Conservation (phyloP, 306 rosid genomes). For the Mimosa pudica region DNA sequence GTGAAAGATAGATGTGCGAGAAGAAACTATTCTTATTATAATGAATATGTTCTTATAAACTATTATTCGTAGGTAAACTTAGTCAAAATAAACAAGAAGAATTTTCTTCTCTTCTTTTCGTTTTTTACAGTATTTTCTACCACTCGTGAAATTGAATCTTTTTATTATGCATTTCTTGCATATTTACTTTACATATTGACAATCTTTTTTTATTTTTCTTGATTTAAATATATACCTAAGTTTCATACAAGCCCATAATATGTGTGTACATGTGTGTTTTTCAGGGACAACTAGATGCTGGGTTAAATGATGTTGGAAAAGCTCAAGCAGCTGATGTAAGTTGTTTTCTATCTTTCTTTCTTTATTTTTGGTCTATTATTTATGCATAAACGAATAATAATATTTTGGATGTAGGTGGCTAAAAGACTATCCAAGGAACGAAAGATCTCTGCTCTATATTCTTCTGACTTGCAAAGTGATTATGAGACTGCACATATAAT, state of each 20-base stretch:
- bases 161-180: slow-evolving; percentile 10
- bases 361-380: neutral
- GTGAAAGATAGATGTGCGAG: neutral
- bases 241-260: slow-evolving; percentile 19
- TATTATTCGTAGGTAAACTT: neutral
- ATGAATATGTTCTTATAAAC: neutral
- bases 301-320: slow-evolving; percentile 81
- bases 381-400: slow-evolving; percentile 23
- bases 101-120: slow-evolving; percentile 9
- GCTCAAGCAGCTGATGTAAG: slow-evolving; percentile 80
- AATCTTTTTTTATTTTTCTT: slow-evolving; percentile 5
- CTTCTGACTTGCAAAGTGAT: slow-evolving; percentile 90
- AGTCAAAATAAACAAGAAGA: slow-evolving; percentile 20
- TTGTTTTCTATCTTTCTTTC: slow-evolving; percentile 11
- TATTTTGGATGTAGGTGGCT: slow-evolving; percentile 63
- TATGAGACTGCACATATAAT: slow-evolving; percentile 79
- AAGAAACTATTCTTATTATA: neutral
- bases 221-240: slow-evolving; percentile 19
- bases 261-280: slow-evolving; percentile 31
- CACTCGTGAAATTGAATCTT: neutral
- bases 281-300: slow-evolving; percentile 88
- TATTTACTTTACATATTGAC: slow-evolving; percentile 19
- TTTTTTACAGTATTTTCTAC: neutral
- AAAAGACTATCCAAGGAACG: slow-evolving; percentile 73
- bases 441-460: slow-evolving; percentile 64